Conservation (phyloP, 2,329 filamentous ascomycete species). For the Pleoardoris graminearum region DNA sequence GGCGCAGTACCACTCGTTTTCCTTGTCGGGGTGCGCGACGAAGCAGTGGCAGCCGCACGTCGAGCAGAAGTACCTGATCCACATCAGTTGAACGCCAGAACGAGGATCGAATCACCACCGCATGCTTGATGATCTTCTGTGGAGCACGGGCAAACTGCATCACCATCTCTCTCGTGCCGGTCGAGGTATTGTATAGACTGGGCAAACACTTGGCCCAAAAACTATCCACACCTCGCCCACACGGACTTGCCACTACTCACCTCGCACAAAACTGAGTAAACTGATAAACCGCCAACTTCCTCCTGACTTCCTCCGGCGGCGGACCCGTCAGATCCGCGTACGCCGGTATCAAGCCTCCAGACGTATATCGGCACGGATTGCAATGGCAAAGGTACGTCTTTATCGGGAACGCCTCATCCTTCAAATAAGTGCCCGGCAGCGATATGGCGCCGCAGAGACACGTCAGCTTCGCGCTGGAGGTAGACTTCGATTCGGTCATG, state of each 20-base stretch:
- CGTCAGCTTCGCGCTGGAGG: neutral
- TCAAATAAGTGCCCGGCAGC: neutral
- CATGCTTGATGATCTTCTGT: too few species aligned
- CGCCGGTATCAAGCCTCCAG: neutral
- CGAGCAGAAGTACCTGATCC: neutral
- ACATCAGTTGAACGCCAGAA: neutral
- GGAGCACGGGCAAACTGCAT: too few species aligned
- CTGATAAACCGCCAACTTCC: neutral
- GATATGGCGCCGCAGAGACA: neutral
- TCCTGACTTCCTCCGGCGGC: neutral
- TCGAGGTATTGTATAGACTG: too few species aligned
- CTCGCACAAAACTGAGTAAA: neutral
- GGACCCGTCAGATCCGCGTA: neutral
- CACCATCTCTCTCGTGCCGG: too few species aligned
- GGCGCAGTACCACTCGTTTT: neutral
- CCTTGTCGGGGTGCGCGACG: neutral
- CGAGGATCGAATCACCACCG: too few species aligned
- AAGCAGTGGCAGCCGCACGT: conserved; percentile 1
- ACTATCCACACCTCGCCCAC: too few species aligned
- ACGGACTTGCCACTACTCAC: too few species aligned
- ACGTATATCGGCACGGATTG: conserved; percentile 1
- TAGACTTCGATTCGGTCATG: neutral
- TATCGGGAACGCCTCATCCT: neutral
- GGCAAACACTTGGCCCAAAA: too few species aligned
- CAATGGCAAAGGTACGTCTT: neutral